These are phyloP conservation scores for Alnus rubra DNA, from an alignment of 306 rosid species.

Conservation along the genomic window DNA sequence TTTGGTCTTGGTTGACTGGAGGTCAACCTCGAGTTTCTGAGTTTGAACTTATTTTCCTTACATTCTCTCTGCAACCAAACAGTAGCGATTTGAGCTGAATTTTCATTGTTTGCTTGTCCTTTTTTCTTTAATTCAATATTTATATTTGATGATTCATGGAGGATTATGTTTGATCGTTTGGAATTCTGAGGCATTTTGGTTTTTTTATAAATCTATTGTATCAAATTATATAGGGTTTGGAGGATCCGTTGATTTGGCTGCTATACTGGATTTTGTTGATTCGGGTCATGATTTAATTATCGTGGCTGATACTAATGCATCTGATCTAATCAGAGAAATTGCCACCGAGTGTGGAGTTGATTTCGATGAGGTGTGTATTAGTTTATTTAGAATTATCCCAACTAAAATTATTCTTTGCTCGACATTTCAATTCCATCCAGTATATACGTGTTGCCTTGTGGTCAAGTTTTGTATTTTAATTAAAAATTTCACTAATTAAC, in stretches of 20 bases:
- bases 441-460: not conserved
- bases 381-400: not conserved
- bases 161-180: not conserved
- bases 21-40: not conserved
- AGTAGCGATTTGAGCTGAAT: not conserved
- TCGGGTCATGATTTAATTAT: conserved; percentile 93
- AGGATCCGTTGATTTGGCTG: conserved; percentile 80
- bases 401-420: not conserved
- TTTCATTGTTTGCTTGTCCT: not conserved
- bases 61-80: not conserved
- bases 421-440: not conserved
- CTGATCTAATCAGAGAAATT: conserved; percentile 83
- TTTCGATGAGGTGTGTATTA: conserved; percentile 81
- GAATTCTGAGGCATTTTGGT: not conserved
- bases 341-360: conserved; percentile 91
- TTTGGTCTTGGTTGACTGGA: not conserved
- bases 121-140: not conserved
- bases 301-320: conserved; percentile 72
- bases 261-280: conserved; percentile 87
- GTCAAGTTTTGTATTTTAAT: not conserved
- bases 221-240: conserved; percentile 67
- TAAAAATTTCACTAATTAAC: not conserved
- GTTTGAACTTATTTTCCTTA: not conserved
- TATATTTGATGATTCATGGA: not conserved
- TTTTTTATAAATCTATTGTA: not conserved